Evolutionary conservation across 1,284 basidiomycete species (phyloP), one percentile per base, ranked within the genome.

Genomic region (Sparassis latifolia): DNA sequence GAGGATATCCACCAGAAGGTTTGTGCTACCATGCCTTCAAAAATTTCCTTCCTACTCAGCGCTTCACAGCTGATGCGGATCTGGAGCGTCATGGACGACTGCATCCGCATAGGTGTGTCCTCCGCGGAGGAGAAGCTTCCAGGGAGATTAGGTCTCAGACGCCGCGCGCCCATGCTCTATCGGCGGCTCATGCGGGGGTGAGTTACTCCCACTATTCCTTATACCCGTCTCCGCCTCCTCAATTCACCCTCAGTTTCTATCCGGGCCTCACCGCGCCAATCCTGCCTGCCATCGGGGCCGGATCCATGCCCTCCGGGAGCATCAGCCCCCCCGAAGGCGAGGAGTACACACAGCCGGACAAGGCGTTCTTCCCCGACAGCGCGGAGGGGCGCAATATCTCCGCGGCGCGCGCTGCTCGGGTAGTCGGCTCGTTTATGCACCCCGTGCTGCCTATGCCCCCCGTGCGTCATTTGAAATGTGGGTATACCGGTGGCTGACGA

Each of bases 11-110:
- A 85, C 56, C 68, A 75, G 39, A 89, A 91, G 71, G 84, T 87
- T 54, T 48, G 67, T 52, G 53, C n/a, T 30, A 47, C 32, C 33
- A 30, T 28, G 44, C 41, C 39, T 33, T 32, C 20, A 43, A 38
- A 20, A 20, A 20, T 20, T 20, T 20, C 20, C 20, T 20, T 20
- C 43, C 49, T 42, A 53, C 44, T 47, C 33, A 5, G 6, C 33
- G 9, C n/a, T 20, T 27, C 44, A 42, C 57, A 87, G 84, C 68
- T 91, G 43, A 77, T 81, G 73, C 76, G 76, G 50, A 93, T 97
- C 49, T 97, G 94, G 93, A 65, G 73, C 45, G 89, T 93, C 2
- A 97, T 97, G 95, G 94, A 97, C 65, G 81, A 86, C 51, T 96
- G 92, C 64, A 97, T 97, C 56, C 86, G 86, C 27, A 79, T 80